phyloP scores from a whole-genome alignment of 495 filamentous ascomycete genomes.

The Filosporella fistucella region DNA sequence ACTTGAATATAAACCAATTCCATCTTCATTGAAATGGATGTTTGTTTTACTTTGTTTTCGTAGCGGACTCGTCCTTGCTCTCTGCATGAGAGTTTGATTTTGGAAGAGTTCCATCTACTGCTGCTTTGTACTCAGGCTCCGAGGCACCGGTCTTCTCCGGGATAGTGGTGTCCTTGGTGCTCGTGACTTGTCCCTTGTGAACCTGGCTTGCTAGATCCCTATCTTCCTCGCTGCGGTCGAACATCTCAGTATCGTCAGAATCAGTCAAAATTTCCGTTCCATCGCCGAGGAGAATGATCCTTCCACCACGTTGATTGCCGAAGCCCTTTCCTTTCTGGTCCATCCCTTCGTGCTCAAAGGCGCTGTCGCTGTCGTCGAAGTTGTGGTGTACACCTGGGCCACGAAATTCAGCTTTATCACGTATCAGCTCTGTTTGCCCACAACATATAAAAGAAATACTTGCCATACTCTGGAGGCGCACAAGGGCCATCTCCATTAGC shows the following conservation, averaged over 20 bases:
- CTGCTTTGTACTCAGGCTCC: conserved; percentile 7
- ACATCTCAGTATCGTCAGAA: conserved; percentile 85
- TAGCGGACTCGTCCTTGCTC: too few species aligned
- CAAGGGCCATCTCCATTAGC: conserved; percentile 97
- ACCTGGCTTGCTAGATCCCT: conserved; percentile 62
- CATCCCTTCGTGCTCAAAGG: conserved; percentile 83
- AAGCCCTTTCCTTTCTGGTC: conserved; percentile 41
- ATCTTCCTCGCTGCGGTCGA: conserved; percentile 83
- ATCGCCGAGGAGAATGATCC: conserved; percentile 92
- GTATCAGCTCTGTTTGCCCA: conserved; percentile 25
- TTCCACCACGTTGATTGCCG: conserved; percentile 46
- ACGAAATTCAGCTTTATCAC: conserved; percentile 82
- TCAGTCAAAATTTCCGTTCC: conserved; percentile 85
- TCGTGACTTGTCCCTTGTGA: conserved; percentile 34
- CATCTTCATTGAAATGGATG: too few species aligned
- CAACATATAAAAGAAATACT: conserved; percentile 38
- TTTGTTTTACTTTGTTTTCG: too few species aligned
- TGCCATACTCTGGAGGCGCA: conserved; percentile 99
- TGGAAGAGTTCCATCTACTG: conserved; percentile 7
- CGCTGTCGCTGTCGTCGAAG: conserved; percentile 88
- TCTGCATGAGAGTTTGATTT: conserved; percentile 3
- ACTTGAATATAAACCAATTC: too few species aligned
- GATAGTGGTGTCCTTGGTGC: too few species aligned
- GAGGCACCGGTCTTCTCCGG: conserved; percentile 12
- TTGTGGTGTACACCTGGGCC: conserved; percentile 86